Base-by-base conservation (phyloP, 169 alveolate species). In the Plasmodium vinckei region DNA sequence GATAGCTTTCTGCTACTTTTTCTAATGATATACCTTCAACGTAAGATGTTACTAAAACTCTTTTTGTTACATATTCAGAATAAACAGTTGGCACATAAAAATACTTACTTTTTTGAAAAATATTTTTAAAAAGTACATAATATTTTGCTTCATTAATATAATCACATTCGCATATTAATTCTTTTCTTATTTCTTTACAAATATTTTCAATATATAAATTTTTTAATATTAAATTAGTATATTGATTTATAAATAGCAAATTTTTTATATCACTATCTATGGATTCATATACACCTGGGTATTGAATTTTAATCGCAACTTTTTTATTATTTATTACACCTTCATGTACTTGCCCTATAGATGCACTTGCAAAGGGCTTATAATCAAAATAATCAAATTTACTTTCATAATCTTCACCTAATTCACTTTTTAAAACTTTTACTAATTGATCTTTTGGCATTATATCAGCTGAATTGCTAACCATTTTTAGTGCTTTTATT, bases 381-480 rank as follows among this genome's bases (percentile, higher is more conserved):
- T 86, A 51, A 44, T 93, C 79, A 77, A 95, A 94, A 27, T 42
- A 71, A 42, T 70, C 88, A 77, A 97, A 97, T 60, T 92, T 92
- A 27, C 86, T 87, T 63, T 87, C 88, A 98, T 98, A 97, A 63
- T 95, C 87, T 23, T 56, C 17, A 1, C 99, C 99, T 13, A 95
- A 86, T 86, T 97, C 98, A 42, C 84, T 57, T 60, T 53, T 91
- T 88, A 97, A 27, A 59, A 96, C 93, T 93, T 96, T 53, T 65
- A 69, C 64, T 44, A 97, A 95, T 75, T 97, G 96, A 57, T 87
- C 70, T 61, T 87, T 82, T 1, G 98, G 97, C 99, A 97, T 97
- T n/a, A 96, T 93, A 72, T 97, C 98, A n/a, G 99, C 99, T 51
- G 93, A 94, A 73, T 95, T 87, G 59, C 97, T 87, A n/a, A 98